Base-by-base conservation (phyloP, 208 protist species). In the Endotrypanum monterogeii region DNA sequence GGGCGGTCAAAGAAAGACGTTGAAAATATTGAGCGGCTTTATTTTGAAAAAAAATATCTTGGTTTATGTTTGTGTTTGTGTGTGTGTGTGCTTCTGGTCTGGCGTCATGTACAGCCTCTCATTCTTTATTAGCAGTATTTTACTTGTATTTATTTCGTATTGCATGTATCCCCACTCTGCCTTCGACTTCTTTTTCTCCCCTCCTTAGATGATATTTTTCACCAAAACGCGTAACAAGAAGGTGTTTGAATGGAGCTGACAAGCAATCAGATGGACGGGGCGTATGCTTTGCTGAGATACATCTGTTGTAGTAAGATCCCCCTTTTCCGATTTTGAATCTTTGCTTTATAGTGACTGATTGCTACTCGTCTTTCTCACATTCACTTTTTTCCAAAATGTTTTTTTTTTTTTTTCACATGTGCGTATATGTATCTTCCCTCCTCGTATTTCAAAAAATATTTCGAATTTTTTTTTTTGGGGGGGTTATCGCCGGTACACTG, bases 351-450 rank as follows among this genome's bases (percentile, higher is more conserved):
- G 4, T 37, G 44, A 5, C 18, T 54, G 16, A 20, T 5, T 54
- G n/a, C 23, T 71, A 50, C 62, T 4, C 28, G 65, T 60, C 2
- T 65, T 48, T 37, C 69, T 3, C 18, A 30, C 58, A 16, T 46
- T 28, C 58, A 35, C 25, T 20, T 1, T 63, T n/a, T 28, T 9
- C 56, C 39, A 41, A 2, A 9, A 32, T 63, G 60, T 37, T 30
- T 63, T 30, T 54, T 46, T 71, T 39, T 30, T 61, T 79, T 39
- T 72, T 35, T 57, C 54, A n/a, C 23, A 18, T 37, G 35, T 18
- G 32, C n/a, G 44, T 23, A 5, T 46, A 46, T 37, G 23, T 23
- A 35, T 69, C 54, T 77, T 69, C 62, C 73, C 71, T 30, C 48
- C 23, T 32, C 14, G 44, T 50, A 20, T 56, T 70, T 32, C n/a